Base-by-base conservation (phyloP, 1,284 basidiomycete genomes). In the Pascua guehoae region DNA sequence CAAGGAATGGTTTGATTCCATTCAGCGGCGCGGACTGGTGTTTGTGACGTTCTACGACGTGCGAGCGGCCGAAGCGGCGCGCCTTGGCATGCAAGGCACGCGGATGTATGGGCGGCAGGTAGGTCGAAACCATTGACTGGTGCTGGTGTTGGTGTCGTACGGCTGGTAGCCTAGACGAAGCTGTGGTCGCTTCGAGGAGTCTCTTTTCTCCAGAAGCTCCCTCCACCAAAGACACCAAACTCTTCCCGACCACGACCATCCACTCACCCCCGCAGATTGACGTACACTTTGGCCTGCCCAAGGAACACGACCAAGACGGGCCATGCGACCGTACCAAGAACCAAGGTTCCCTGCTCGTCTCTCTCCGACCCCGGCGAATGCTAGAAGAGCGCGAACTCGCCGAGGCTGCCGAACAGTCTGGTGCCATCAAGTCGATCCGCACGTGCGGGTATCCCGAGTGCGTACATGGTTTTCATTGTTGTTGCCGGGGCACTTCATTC, bases 21-120 rank as follows among this genome's bases (percentile, higher is more conserved):
- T 97, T 61, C 84, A 86, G 49, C 94, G 90, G 39, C 85, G 95
- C 58, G 95, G 95, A 16, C 94, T 98, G 88, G 88, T 95, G 7
- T 98, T 98, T 77, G 88, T 98, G 53, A 98, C 94, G 52, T 98
- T 90, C 73, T 97, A 81, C 73, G 95, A 98, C 75, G 77, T 95
- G 16, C 85, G 95, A 59, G 88, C 91, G 45, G 93, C 95, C 43
- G 89, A 95, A 76, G 82, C 87, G 66, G 94, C 93, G 8, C 83
- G 91, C 73, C 89, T 93, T 56, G 84, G 86, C 41, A 79, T 97
- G 58, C 92, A 95, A 78, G 88, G 88, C 14, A 88, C 85, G 42
- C 85, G 88, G 71, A 87, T 96, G 49, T 86, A 85, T 61, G 87
- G 88, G 11, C 83, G 93, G 24, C 24, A 32, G 24, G 24, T 32